These are phyloP conservation scores for Pythium sukuiense DNA, from an alignment of 352 stramenopile genomes.

Conservation along the genomic window DNA sequence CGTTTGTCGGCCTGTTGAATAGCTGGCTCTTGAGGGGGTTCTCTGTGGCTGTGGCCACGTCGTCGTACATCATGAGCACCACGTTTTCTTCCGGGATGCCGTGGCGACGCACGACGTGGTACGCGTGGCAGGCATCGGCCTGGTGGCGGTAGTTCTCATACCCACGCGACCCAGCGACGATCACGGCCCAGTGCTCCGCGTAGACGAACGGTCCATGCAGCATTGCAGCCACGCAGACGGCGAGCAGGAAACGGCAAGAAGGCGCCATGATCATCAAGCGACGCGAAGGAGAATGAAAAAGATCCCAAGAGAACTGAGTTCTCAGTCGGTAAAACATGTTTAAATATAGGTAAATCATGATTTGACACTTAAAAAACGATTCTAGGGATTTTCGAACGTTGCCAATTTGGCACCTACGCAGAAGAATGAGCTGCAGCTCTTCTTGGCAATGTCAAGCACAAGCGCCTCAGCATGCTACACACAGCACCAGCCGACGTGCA, in stretches of 20 bases:
- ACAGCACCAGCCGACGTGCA: no score
- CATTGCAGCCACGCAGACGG: neutral
- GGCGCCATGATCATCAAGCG: neutral
- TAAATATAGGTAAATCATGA: neutral
- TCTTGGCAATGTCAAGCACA: no score
- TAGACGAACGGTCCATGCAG: neutral
- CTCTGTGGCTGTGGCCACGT: constrained; percentile 67
- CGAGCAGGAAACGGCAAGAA: neutral
- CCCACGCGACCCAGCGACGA: constrained; percentile 85
- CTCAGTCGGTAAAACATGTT: neutral
- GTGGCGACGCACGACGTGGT: constrained; percentile 87
- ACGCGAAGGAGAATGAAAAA: neutral
- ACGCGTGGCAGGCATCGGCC: constrained; percentile 88
- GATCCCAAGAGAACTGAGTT: neutral
- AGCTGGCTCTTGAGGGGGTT: constrained; percentile 89
- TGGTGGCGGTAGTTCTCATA: constrained; percentile 94
- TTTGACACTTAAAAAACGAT: neutral
- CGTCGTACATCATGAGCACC: constrained; percentile 93
- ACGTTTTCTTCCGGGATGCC: constrained; percentile 88
- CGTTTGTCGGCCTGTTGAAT: constrained; percentile 85
- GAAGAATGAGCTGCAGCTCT: no score
- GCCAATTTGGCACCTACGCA: no score
- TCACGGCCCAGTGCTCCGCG: constrained; percentile 89
- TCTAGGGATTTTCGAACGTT: neutral
- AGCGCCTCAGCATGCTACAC: no score